Percentiles rank a stretch among this genome's conserved stretches.
phyloP scores from a whole-genome alignment of 805 yeast species.

The Wickerhamiella cacticola region DNA sequence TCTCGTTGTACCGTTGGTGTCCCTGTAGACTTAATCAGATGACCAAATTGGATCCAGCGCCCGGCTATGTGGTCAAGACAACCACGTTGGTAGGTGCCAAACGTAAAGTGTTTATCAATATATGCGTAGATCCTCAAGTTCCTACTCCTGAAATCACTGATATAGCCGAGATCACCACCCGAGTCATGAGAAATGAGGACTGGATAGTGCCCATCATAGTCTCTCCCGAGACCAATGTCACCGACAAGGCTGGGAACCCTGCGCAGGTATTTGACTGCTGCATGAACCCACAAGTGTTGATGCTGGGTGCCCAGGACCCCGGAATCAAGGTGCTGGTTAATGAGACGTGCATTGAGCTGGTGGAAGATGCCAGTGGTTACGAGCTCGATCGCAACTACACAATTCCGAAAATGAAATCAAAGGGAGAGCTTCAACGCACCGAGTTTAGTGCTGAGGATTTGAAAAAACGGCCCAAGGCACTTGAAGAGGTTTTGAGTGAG shows the following conservation, averaged over 20 bases:
- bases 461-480: slow-evolving; percentile 5
- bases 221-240: slow-evolving; percentile 40
- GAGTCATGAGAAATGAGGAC: slow-evolving; percentile 50
- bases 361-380: slow-evolving; percentile 44
- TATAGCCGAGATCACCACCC: slow-evolving; percentile 38
- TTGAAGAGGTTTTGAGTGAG: slow-evolving; percentile 9
- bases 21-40: slow-evolving; percentile 10
- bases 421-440: slow-evolving; percentile 47
- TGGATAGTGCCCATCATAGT: slow-evolving; percentile 83
- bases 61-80: slow-evolving; percentile 51
- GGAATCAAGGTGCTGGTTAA: slow-evolving; percentile 54
- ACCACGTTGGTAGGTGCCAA: slow-evolving; percentile 24
- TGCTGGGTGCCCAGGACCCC: slow-evolving; percentile 46
- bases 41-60: slow-evolving; percentile 37
- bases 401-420: slow-evolving; percentile 59
- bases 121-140: slow-evolving; percentile 53
- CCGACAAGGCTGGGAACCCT: slow-evolving; percentile 52
- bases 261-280: slow-evolving; percentile 72
- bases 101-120: slow-evolving; percentile 68
- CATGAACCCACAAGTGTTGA: slow-evolving; percentile 49
- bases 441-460: slow-evolving; percentile 18
- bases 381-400: slow-evolving; percentile 48
- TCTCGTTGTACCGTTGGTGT: too few species aligned
- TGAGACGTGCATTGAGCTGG: slow-evolving; percentile 76
- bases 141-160: slow-evolving; percentile 44